phyloP scores from a whole-genome alignment of 495 filamentous ascomycete species.

The Lasiosphaeriaceae sp. region DNA sequence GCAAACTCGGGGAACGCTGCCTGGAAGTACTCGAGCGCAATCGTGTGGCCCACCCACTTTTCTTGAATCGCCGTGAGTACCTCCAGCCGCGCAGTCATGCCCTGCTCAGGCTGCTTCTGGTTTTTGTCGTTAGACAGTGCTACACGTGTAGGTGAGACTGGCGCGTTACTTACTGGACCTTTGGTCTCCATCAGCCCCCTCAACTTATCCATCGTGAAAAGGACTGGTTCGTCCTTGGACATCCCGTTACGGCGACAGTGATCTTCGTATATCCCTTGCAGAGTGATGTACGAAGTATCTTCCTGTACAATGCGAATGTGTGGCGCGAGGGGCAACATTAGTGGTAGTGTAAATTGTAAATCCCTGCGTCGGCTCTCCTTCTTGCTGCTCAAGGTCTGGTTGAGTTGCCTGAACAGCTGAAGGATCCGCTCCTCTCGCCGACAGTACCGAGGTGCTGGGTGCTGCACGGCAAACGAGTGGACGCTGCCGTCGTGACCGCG shows the following conservation, averaged over 20 bases:
- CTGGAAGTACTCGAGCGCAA: constrained; percentile 88
- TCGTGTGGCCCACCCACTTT: constrained; percentile 75
- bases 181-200: constrained; percentile 68
- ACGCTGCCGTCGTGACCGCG: constrained; percentile 96
- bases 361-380: constrained; percentile 94
- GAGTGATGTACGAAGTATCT: constrained; percentile 87
- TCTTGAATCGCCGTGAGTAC: constrained; percentile 88
- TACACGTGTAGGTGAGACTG: no score
- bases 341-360: constrained; percentile 88
- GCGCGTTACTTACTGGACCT: constrained; percentile 46
- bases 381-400: constrained; percentile 79
- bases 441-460: constrained; percentile 86
- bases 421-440: constrained; percentile 90
- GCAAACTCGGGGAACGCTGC: constrained; percentile 81
- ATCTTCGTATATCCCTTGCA: constrained; percentile 93
- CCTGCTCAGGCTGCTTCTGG: constrained; percentile 62
- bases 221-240: constrained; percentile 90
- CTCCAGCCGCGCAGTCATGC: constrained; percentile 69
- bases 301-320: constrained; percentile 92
- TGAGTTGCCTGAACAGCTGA: constrained; percentile 97
- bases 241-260: constrained; percentile 81
- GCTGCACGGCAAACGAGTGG: constrained; percentile 92
- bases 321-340: constrained; percentile 91
- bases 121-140: constrained; percentile 16
- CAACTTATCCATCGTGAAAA: constrained; percentile 93